Conservation (phyloP, 2,329 filamentous ascomycete genomes). For the Hyphodiscus sp. region DNA sequence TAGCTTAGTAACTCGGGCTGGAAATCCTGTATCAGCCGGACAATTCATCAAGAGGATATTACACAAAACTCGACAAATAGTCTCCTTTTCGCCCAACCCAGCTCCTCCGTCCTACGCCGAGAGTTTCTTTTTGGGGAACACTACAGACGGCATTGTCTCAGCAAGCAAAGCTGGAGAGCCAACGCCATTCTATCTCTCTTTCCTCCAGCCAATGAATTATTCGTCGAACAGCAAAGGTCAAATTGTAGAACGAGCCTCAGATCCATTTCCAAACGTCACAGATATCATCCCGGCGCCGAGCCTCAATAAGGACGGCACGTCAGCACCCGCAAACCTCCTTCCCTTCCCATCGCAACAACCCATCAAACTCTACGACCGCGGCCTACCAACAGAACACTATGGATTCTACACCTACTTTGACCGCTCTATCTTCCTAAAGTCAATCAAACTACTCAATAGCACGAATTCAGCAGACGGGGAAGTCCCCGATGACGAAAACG, state of each 20-base stretch:
- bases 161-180: slow-evolving; percentile 72
- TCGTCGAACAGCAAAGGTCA: slow-evolving; percentile 24
- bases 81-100: slow-evolving; percentile 38
- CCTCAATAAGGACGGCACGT: slow-evolving; percentile 61
- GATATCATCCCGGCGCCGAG: slow-evolving; percentile 57
- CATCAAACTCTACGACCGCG: slow-evolving; percentile 78
- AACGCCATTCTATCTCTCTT: slow-evolving; percentile 81
- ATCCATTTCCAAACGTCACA: slow-evolving; percentile 36
- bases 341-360: slow-evolving; percentile 69
- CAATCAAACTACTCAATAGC: slow-evolving; percentile 42
- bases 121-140: slow-evolving; percentile 76
- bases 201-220: slow-evolving; percentile 46
- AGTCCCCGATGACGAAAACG: slow-evolving; percentile 44
- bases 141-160: slow-evolving; percentile 66
- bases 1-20: slow-evolving; percentile 19
- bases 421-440: slow-evolving; percentile 75
- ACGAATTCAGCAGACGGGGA: slow-evolving; percentile 34
- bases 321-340: slow-evolving; percentile 64
- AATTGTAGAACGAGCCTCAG: slow-evolving; percentile 9
- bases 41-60: slow-evolving; percentile 26
- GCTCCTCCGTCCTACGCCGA: slow-evolving; percentile 48
- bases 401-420: slow-evolving; percentile 92
- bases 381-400: slow-evolving; percentile 75
- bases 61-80: slow-evolving; percentile 28
- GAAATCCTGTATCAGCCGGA: slow-evolving; percentile 29